These are phyloP conservation scores for Trichoderma gracile DNA, from an alignment of 2,329 filamentous ascomycete genomes.

Conservation along the genomic window DNA sequence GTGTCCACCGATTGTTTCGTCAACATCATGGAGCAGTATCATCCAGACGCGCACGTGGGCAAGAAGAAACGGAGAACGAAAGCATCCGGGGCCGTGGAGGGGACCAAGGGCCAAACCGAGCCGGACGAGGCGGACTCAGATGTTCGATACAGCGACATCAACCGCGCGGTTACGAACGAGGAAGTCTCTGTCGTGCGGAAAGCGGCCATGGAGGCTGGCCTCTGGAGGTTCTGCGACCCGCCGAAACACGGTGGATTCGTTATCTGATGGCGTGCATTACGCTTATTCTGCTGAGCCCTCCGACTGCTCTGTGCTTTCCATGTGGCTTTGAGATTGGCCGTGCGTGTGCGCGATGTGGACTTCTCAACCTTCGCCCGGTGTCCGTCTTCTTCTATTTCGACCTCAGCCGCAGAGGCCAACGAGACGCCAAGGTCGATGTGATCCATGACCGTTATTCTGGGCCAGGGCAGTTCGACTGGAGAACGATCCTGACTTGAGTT, in stretches of 20 bases:
- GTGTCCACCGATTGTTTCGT: conserved; percentile 76
- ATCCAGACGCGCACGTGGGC: conserved; percentile 77
- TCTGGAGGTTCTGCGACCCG: conserved; percentile 77
- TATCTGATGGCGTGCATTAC: conserved; percentile 39
- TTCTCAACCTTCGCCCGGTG: background rate
- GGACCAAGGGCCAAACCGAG: conserved; percentile 29
- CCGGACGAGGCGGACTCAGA: conserved; percentile 37
- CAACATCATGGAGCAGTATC: conserved; percentile 89
- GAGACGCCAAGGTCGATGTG: background rate
- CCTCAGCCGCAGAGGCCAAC: background rate
- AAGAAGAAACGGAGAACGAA: conserved; percentile 52
- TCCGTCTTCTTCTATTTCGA: background rate
- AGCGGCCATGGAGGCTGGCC: conserved; percentile 68
- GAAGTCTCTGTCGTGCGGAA: conserved; percentile 67
- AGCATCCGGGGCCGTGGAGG: conserved; percentile 25
- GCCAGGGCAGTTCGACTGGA: background rate
- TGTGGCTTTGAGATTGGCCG: background rate
- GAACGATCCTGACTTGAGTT: background rate
- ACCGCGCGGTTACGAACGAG: conserved; percentile 57
- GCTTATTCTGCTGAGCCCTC: background rate
- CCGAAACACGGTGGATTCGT: conserved; percentile 54
- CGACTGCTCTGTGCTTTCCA: background rate
- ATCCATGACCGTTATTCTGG: background rate
- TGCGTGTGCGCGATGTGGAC: background rate
- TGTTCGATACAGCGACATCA: conserved; percentile 74